A percentile compares a stretch with the other conserved stretches of the same genome.
Conservation (phyloP, 164 flowering plant genomes). For the Santalum album region DNA sequence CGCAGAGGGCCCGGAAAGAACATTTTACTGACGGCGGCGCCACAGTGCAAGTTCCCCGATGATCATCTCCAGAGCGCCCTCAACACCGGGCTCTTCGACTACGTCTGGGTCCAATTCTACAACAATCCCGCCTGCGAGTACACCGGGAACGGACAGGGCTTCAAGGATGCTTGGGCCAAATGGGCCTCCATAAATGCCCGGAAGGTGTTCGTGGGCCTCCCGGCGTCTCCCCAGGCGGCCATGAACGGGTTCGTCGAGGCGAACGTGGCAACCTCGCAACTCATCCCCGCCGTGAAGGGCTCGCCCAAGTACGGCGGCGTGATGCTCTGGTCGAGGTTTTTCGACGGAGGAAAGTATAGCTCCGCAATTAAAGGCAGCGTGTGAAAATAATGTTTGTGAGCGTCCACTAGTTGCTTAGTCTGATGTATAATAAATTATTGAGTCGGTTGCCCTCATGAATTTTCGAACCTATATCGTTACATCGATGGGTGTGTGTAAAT, state of each 20-base stretch:
- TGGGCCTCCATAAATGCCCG: slow-evolving; percentile 18
- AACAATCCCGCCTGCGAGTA: too few species aligned
- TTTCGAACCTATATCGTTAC: too few species aligned
- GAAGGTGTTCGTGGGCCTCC: slow-evolving; percentile 34
- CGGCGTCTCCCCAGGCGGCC: slow-evolving; percentile 44
- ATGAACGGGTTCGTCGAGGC: slow-evolving; percentile 45
- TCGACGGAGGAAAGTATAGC: slow-evolving; percentile 36
- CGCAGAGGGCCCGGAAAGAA: slow-evolving; percentile 13
- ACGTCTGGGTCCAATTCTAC: too few species aligned
- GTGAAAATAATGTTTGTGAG: slow-evolving; percentile 6
- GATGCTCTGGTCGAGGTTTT: slow-evolving; percentile 48
- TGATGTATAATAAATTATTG: too few species aligned
- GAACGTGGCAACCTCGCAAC: slow-evolving; percentile 20
- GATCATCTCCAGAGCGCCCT: too few species aligned
- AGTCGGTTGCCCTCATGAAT: too few species aligned
- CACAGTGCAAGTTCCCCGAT: too few species aligned
- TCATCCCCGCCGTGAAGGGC: slow-evolving; percentile 36
- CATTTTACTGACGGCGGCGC: slow-evolving; percentile 24
- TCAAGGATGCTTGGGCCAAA: slow-evolving; percentile 24
- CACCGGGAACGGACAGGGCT: slow-evolving; percentile 9
- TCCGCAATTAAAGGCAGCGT: slow-evolving; percentile 15
- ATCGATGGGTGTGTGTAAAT: too few species aligned
- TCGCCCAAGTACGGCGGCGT: slow-evolving; percentile 52
- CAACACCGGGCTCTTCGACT: too few species aligned
- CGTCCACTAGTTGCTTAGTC: too few species aligned